Evolutionary conservation across 176 grass and related monocot species (phyloP).

Genomic region (Aechmea fasciata): DNA sequence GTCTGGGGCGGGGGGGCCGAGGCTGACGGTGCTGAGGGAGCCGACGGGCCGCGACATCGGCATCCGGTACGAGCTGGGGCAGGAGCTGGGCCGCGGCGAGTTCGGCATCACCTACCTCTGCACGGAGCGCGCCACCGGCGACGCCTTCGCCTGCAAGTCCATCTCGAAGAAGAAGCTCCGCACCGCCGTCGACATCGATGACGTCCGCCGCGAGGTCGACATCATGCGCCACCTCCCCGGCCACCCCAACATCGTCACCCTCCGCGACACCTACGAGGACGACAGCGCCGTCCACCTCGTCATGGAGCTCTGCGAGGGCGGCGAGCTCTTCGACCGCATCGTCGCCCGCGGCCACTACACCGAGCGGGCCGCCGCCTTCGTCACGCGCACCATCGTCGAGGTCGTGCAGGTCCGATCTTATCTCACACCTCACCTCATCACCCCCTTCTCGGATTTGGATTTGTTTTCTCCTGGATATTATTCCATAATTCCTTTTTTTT

Average conservation of each 20-base stretch:
- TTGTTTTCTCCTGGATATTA: too few species aligned
- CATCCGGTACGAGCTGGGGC: constrained; percentile 61
- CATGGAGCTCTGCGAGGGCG: constrained; percentile 88
- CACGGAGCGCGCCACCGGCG: constrained; percentile 39
- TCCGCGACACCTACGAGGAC: constrained; percentile 79
- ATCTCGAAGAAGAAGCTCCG: constrained; percentile 95
- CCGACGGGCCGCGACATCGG: constrained; percentile 51
- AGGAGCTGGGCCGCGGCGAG: constrained; percentile 76
- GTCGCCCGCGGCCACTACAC: constrained; percentile 71
- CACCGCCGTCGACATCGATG: constrained; percentile 66
- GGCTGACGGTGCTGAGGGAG: constrained; percentile 40
- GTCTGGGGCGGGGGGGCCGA: constrained; percentile 5
- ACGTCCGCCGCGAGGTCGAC: constrained; percentile 74
- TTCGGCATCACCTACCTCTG: constrained; percentile 92
- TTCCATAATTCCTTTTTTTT: too few species aligned
- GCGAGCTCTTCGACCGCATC: constrained; percentile 81
- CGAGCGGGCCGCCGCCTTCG: constrained; percentile 46
- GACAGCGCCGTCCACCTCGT: constrained; percentile 73
- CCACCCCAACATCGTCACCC: constrained; percentile 70
- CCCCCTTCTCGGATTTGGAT: background rate
- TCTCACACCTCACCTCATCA: background rate
- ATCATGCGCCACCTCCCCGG: constrained; percentile 65
- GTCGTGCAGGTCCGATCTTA: constrained; percentile 69
- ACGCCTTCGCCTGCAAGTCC: constrained; percentile 63
- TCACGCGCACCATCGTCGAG: constrained; percentile 70